phyloP scores from a whole-genome alignment of 768 basidiomycete genomes.

The Udeniomyces megalosporus region DNA sequence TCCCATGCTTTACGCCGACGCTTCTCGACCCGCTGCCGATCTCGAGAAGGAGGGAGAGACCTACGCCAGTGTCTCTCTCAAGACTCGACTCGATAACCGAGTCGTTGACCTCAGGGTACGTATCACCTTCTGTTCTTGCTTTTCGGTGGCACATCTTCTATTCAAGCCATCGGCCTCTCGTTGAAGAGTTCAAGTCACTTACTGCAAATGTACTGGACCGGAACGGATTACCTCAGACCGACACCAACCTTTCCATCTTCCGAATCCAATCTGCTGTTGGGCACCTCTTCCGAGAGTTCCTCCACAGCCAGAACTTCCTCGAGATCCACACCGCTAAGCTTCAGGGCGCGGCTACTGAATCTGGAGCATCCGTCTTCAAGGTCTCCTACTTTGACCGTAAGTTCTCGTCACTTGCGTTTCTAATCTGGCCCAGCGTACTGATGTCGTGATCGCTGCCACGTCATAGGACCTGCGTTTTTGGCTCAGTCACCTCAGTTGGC shows the following conservation, averaged over 20 bases:
- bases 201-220: no score
- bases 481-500: slow-evolving; percentile 95
- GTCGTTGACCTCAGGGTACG: slow-evolving; percentile 80
- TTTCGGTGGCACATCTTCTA: neutral
- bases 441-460: neutral
- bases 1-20: slow-evolving; percentile 87
- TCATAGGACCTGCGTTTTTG: slow-evolving; percentile 68
- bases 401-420: no score
- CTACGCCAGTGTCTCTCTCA: slow-evolving; percentile 57
- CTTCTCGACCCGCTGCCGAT: slow-evolving; percentile 63
- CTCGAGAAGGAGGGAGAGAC: slow-evolving; percentile 30
- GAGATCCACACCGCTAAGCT: slow-evolving; percentile 98
- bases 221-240: slow-evolving; percentile 50
- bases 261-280: slow-evolving; percentile 76
- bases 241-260: slow-evolving; percentile 92
- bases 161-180: neutral
- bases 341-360: slow-evolving; percentile 91
- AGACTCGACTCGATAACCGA: slow-evolving; percentile 87
- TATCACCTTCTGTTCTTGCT: slow-evolving; percentile 7
- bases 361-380: slow-evolving; percentile 93
- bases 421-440: neutral
- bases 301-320: slow-evolving; percentile 57
- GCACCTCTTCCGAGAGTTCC: slow-evolving; percentile 67
- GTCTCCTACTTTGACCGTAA: slow-evolving; percentile 91
- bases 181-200: no score